A percentile compares a stretch with the other conserved stretches of the same genome.
Conservation (phyloP, 495 filamentous ascomycete genomes). For the Parathielavia appendiculata region DNA sequence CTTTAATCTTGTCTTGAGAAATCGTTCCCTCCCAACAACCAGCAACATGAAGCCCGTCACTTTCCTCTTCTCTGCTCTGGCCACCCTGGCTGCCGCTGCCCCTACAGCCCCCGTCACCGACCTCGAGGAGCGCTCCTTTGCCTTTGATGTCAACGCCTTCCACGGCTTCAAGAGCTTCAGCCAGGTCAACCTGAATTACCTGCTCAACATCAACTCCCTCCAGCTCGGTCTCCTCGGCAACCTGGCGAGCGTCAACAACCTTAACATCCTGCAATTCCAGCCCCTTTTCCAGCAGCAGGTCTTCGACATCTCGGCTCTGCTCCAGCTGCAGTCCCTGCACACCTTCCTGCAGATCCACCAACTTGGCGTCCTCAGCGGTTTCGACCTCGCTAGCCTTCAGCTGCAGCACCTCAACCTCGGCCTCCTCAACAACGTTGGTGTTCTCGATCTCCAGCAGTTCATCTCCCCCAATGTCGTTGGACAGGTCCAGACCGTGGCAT, state of each 20-base stretch:
- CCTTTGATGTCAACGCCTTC: conserved; percentile 36
- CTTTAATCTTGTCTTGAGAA: conserved; percentile 30
- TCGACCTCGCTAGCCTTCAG: conserved; percentile 39
- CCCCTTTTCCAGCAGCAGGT: conserved; percentile 32
- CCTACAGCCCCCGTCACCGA: conserved; percentile 21
- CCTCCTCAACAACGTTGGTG: conserved; percentile 35
- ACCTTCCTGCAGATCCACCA: conserved; percentile 38
- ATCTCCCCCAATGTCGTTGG: conserved; percentile 32
- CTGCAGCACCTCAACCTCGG: conserved; percentile 39
- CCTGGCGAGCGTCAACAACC: conserved; percentile 39
- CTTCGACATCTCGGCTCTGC: conserved; percentile 38
- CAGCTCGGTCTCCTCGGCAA: conserved; percentile 38
- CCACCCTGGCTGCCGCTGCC: conserved; percentile 39
- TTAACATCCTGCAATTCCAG: conserved; percentile 38
- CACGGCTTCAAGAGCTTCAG: conserved; percentile 38
- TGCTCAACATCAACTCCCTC: conserved; percentile 42
- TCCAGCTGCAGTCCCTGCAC: conserved; percentile 43
- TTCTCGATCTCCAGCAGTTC: conserved; percentile 37
- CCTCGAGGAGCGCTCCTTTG: conserved; percentile 26
- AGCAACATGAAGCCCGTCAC: conserved; percentile 44
- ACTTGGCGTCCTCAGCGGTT: conserved; percentile 42
- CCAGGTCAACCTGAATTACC: conserved; percentile 45
- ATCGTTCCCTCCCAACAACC: conserved; percentile 22
- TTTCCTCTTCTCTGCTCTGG: conserved; percentile 37
- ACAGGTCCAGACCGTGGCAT: conserved; percentile 38